phyloP scores from a whole-genome alignment of 2,329 filamentous ascomycete species.

The Aureobasidium namibiae region DNA sequence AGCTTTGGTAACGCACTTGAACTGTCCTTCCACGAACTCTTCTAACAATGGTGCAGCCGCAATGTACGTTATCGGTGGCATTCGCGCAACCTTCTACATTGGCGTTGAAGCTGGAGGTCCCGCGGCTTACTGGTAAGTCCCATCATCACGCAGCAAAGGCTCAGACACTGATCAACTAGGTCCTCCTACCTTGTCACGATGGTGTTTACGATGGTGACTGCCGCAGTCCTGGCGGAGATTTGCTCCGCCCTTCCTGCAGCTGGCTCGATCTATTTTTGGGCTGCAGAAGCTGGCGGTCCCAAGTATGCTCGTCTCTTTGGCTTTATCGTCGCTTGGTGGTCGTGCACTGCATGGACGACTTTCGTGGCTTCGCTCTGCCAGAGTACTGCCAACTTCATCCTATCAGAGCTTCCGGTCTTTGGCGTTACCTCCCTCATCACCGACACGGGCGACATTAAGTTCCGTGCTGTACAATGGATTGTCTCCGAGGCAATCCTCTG shows the following conservation, averaged over 20 bases:
- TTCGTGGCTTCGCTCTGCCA: slow-evolving; percentile 30
- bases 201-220: slow-evolving; percentile 54
- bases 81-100: slow-evolving; percentile 53
- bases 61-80: slow-evolving; percentile 53
- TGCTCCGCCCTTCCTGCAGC: slow-evolving; percentile 52
- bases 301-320: slow-evolving; percentile 49
- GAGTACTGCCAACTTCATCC: slow-evolving; percentile 31
- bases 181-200: slow-evolving; percentile 53
- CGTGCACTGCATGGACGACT: slow-evolving; percentile 53
- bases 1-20: slow-evolving; percentile 42
- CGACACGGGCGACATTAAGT: slow-evolving; percentile 45
- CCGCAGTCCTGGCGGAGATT: slow-evolving; percentile 52
- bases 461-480: slow-evolving; percentile 55
- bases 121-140: slow-evolving; percentile 48
- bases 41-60: slow-evolving; percentile 37
- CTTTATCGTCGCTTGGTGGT: slow-evolving; percentile 58
- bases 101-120: slow-evolving; percentile 54
- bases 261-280: slow-evolving; percentile 54
- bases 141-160: too few relatives aligned
- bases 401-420: slow-evolving; percentile 49
- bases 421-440: slow-evolving; percentile 44
- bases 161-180: slow-evolving; percentile 27
- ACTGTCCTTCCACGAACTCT: background rate
- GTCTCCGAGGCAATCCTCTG: slow-evolving; percentile 39
- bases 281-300: slow-evolving; percentile 50